phyloP scores from a whole-genome alignment of 768 basidiomycete species.

The Mycena alexandri region DNA sequence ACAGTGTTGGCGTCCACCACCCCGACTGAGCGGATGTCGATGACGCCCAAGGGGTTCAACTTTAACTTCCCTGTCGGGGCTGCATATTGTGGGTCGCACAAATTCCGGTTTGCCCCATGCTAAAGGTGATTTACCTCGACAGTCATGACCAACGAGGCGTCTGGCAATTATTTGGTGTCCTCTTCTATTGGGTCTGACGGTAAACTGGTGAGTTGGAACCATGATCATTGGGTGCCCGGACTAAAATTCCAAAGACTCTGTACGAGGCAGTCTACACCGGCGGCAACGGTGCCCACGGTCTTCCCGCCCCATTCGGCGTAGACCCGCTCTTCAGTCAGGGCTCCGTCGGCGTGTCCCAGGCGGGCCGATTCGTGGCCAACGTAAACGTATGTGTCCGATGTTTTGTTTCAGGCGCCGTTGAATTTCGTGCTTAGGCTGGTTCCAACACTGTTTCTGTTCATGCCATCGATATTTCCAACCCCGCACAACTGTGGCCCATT shows the following conservation, averaged over 20 bases:
- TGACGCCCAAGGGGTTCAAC: background rate
- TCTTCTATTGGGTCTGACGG: conserved; percentile 47
- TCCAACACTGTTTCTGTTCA: conserved; percentile 54
- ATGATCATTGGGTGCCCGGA: conserved; percentile 38
- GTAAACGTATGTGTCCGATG: conserved; percentile 12
- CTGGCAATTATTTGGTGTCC: conserved; percentile 50
- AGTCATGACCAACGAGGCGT: conserved; percentile 55
- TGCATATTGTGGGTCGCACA: conserved; percentile 24
- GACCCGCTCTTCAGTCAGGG: conserved; percentile 47
- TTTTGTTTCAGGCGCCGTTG: background rate
- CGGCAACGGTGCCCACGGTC: conserved; percentile 41
- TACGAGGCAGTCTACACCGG: conserved; percentile 32
- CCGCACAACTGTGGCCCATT: conserved; percentile 46
- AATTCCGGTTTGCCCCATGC: background rate
- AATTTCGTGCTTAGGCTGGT: conserved; percentile 44
- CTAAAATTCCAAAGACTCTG: conserved; percentile 40
- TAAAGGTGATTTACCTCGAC: background rate
- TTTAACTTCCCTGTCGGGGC: conserved; percentile 9
- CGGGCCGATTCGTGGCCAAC: conserved; percentile 15
- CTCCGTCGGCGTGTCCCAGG: conserved; percentile 35
- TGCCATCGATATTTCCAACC: conserved; percentile 49
- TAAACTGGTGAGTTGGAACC: conserved; percentile 38
- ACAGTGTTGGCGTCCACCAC: background rate
- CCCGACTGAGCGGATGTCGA: conserved; percentile 7
- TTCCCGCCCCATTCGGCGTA: conserved; percentile 24